These are phyloP conservation scores for Nigrospora sphaerica DNA, from an alignment of 2,329 filamentous ascomycete genomes.

Conservation along the genomic window DNA sequence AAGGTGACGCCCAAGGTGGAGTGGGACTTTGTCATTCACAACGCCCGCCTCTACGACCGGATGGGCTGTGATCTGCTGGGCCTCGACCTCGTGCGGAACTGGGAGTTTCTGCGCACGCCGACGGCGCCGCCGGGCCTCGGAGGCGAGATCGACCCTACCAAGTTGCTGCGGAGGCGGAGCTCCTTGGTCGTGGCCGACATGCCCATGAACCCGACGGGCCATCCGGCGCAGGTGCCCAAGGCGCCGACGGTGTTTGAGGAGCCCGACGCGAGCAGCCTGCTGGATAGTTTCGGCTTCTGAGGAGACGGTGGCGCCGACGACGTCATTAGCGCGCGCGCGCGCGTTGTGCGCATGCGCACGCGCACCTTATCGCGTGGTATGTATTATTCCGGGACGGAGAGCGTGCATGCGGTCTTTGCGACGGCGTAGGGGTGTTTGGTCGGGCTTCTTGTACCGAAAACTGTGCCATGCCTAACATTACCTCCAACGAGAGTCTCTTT, in stretches of 20 bases:
- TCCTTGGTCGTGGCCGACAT: conserved; percentile 76
- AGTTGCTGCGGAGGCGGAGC: conserved; percentile 62
- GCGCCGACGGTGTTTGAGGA: conserved; percentile 80
- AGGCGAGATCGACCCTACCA: conserved; percentile 53
- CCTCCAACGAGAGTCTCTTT: too few relatives aligned
- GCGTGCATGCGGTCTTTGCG: too few relatives aligned
- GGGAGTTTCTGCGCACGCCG: conserved; percentile 62
- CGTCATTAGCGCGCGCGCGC: too few relatives aligned
- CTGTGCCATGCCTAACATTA: too few relatives aligned
- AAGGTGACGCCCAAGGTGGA: conserved; percentile 73
- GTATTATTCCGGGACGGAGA: too few relatives aligned
- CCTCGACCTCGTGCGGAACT: conserved; percentile 74
- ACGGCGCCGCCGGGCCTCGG: conserved; percentile 26
- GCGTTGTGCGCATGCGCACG: too few relatives aligned
- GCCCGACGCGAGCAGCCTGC: conserved; percentile 78
- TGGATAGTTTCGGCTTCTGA: conserved; percentile 91
- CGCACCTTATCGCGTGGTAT: too few relatives aligned
- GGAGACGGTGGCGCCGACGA: neutral
- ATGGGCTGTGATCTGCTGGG: conserved; percentile 93
- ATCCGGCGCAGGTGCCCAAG: conserved; percentile 37
- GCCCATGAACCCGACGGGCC: conserved; percentile 37
- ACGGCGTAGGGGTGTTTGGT: too few relatives aligned
- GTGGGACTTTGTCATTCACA: conserved; percentile 85
- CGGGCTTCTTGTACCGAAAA: too few relatives aligned
- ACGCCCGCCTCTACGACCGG: conserved; percentile 73